These are phyloP conservation scores for Amauroascus verrucosus DNA, from an alignment of 2,329 filamentous ascomycete genomes.

Conservation along the genomic window DNA sequence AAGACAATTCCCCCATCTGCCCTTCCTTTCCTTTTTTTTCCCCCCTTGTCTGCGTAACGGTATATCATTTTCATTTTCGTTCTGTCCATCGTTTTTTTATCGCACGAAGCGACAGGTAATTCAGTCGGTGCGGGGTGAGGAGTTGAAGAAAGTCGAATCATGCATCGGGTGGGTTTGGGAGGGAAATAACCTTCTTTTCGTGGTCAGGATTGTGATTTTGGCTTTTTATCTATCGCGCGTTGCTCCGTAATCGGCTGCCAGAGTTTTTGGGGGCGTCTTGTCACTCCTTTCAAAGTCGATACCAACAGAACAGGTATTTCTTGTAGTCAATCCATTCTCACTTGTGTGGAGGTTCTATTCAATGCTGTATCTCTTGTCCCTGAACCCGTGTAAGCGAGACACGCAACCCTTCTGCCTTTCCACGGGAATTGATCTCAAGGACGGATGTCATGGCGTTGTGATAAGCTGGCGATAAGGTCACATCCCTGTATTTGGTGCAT, in stretches of 20 bases:
- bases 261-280: background rate
- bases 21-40: background rate
- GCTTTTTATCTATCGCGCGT: background rate
- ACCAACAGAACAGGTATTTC: constrained; percentile 1
- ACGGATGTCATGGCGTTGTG: background rate
- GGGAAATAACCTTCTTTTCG: background rate
- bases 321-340: background rate
- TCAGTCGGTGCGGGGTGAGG: background rate
- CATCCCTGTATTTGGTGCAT: background rate
- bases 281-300: constrained; percentile 7
- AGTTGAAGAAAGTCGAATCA: background rate
- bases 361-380: background rate
- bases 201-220: background rate
- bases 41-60: background rate
- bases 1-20: background rate
- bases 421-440: background rate
- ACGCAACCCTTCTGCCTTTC: background rate
- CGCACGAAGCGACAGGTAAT: background rate
- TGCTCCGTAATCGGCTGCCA: constrained; percentile 13
- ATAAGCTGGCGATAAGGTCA: background rate
- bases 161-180: background rate
- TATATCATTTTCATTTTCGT: background rate
- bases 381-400: background rate
- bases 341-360: no score
- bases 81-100: background rate